Base-by-base conservation (phyloP, 2,329 filamentous ascomycete genomes). In the Exophiala xenobiotica region DNA sequence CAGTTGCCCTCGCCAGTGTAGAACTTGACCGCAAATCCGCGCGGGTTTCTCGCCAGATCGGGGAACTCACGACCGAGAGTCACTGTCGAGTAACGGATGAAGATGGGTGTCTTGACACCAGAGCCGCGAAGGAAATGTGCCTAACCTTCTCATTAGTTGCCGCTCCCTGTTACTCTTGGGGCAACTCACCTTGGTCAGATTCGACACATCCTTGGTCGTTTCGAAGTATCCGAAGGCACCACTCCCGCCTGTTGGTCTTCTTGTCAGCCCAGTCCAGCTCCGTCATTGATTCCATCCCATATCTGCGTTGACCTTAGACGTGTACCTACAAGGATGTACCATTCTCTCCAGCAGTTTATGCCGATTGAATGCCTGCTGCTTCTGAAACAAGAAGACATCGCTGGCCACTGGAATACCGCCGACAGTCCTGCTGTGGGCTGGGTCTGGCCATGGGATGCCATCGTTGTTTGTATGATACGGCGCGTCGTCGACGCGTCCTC, bases 401-500 rank as follows among this genome's bases (percentile, higher is more conserved):
- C 74, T 78, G 4, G 70, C 69, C 0, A 79, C 62, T 0, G 77
- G 77, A 37, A 80, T 70, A 3, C 77, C 78, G 0, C 77, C 77
- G 24, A 78, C 67, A 3, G 73, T 80, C 68, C 78, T 78, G 67
- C 76, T 78, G 61, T 78, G 76, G 12, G 62, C 50, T 63, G 72
- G 66, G 53, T 80, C 77, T 2, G 76, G 77, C 47, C 72, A 75
- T 0, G 77, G 78, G 33, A 74, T 74, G 35, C 72, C 77, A 53
- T 81, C 77, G 44, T 79, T 79, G 59, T 75, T 78, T 39, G 77
- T 81, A 59, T 79, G 79, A 63, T 79, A 80, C 0, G 71, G 65
- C 0, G 68, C 72, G 51, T 79, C 75, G 53, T 80, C 78, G 14
- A 68, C 68, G 11, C 75, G 65, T 60, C 75, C 77, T 5, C 76